Conservation (phyloP, 495 filamentous ascomycete species). For the Jackrogersella minutella region DNA sequence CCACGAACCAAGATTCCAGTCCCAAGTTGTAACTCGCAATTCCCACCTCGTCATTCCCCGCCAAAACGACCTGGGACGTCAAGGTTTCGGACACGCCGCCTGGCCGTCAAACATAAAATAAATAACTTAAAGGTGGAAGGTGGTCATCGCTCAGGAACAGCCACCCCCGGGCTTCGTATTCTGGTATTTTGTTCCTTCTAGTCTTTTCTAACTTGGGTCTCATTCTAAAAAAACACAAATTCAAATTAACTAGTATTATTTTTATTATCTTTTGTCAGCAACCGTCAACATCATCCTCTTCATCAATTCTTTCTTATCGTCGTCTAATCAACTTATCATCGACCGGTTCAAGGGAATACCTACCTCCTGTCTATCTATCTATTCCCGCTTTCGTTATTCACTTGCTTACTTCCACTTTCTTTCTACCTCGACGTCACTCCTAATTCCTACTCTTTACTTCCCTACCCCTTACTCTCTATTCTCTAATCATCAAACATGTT, state of each 20-base stretch:
- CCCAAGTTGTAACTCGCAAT: conserved; percentile 4
- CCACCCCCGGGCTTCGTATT: not conserved
- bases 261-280: conserved; percentile 2
- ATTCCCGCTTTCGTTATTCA: not conserved
- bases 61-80: not conserved
- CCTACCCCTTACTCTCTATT: no score
- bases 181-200: not conserved
- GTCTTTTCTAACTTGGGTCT: no score
- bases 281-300: not conserved
- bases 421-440: not conserved
- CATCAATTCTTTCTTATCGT: no score
- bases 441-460: not conserved
- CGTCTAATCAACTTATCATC: not conserved
- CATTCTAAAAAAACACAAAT: no score
- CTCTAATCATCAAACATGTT: conserved; percentile 27
- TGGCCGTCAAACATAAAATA: no score
- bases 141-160: conserved; percentile 1
- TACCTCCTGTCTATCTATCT: no score
- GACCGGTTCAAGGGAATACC: not conserved
- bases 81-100: no score
- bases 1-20: conserved; percentile 30
- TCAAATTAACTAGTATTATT: no score
- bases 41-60: conserved; percentile 28
- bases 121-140: not conserved
- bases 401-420: not conserved